phyloP scores from a whole-genome alignment of 306 rosid species.

The Rosa rugosa region DNA sequence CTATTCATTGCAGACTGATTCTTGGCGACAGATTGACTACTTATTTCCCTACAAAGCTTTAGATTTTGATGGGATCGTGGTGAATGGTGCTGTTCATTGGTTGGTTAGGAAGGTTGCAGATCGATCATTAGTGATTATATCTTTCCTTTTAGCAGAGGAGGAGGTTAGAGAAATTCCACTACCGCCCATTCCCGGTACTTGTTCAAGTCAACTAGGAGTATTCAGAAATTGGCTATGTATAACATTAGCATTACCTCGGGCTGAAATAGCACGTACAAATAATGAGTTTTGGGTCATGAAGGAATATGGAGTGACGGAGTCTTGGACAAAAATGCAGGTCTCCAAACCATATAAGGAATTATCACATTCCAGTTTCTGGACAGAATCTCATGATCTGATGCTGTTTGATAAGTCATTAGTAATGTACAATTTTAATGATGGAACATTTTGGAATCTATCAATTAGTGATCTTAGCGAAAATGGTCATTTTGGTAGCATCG shows the following conservation, averaged over 20 bases:
- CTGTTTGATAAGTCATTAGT: neutral
- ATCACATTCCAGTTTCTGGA: neutral
- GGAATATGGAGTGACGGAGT: neutral
- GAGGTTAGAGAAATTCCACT: neutral
- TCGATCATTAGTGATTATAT: neutral
- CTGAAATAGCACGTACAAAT: too few species aligned
- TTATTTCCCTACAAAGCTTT: neutral
- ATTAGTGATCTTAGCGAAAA: too few species aligned
- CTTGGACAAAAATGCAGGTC: conserved; percentile 3
- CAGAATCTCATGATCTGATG: neutral
- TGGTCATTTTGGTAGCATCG: too few species aligned
- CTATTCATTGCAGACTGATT: conserved; percentile 4
- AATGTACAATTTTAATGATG: too few species aligned
- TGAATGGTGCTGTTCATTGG: neutral
- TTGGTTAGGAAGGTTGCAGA: neutral
- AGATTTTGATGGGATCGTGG: neutral
- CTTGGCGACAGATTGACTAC: neutral
- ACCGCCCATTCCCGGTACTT: neutral
- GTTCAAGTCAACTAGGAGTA: neutral
- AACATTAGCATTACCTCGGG: neutral
- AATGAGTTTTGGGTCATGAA: conserved; percentile 1
- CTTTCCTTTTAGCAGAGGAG: neutral
- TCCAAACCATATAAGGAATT: neutral
- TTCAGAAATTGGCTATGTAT: neutral
- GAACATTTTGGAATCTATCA: neutral